These are phyloP conservation scores for Arthrobotrys sinensis DNA, from an alignment of 2,329 filamentous ascomycete species.

Conservation along the genomic window DNA sequence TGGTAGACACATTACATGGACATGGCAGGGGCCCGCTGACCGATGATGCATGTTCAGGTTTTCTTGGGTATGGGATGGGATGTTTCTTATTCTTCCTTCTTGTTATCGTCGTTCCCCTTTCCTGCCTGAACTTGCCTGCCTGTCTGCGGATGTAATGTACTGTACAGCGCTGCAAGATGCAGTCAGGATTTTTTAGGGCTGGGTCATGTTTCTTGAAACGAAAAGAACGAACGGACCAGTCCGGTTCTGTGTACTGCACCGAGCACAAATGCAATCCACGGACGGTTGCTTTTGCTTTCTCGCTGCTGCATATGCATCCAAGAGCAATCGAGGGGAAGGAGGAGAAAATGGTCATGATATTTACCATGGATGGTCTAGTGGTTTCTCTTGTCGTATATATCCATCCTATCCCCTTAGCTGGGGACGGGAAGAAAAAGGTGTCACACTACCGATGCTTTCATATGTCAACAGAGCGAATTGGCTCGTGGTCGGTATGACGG, in stretches of 20 bases:
- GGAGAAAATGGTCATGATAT: not conserved
- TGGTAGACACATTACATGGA: conserved; percentile 21
- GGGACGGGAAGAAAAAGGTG: not conserved
- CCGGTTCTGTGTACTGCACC: conserved; percentile 39
- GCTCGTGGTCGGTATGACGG: not conserved
- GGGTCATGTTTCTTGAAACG: conserved; percentile 41
- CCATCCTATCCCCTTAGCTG: not conserved
- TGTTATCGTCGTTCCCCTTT: conserved; percentile 2
- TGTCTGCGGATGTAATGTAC: conserved; percentile 10
- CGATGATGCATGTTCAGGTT: conserved; percentile 3
- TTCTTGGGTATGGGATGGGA: conserved; percentile 2
- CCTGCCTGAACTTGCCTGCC: conserved; percentile 10
- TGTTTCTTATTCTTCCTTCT: conserved; percentile 24
- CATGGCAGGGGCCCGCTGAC: conserved; percentile 13
- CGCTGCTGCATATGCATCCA: not conserved
- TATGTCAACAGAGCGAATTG: not conserved
- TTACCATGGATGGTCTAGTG: not conserved
- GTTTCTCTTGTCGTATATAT: not conserved
- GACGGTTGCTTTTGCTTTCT: not conserved
- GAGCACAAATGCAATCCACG: conserved; percentile 14
- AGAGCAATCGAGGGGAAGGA: not conserved
- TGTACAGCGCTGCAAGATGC: conserved; percentile 11
- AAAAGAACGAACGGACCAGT: conserved; percentile 20
- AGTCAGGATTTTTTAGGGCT: conserved; percentile 33
- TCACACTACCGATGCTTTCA: not conserved